These are phyloP conservation scores for Hypholoma fasciculare DNA, from an alignment of 768 basidiomycete genomes.

Conservation along the genomic window DNA sequence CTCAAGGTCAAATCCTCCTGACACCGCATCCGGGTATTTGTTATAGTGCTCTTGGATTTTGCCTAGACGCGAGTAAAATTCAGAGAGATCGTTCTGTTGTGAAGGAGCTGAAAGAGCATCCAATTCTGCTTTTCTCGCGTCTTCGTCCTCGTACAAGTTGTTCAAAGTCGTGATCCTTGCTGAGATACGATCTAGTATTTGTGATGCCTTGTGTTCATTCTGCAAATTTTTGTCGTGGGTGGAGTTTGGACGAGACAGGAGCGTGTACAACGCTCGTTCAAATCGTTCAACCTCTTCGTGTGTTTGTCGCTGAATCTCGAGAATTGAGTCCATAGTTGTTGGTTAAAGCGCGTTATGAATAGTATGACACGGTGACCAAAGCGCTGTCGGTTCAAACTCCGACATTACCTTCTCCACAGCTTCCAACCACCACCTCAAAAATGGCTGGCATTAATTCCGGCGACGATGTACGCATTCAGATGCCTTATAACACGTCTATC, in stretches of 20 bases:
- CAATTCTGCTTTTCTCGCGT: constrained; percentile 67
- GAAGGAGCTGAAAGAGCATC: constrained; percentile 58
- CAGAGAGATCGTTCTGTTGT: constrained; percentile 75
- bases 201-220: constrained; percentile 86
- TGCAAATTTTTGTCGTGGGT: constrained; percentile 67
- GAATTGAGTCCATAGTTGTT: constrained; percentile 79
- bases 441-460: constrained; percentile 85
- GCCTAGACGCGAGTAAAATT: constrained; percentile 95
- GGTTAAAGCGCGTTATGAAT: constrained; percentile 5
- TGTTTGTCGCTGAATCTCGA: constrained; percentile 92
- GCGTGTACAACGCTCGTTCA: constrained; percentile 81
- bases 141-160: constrained; percentile 76
- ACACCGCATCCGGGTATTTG: constrained; percentile 89
- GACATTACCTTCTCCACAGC: constrained; percentile 31
- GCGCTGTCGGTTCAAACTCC: constrained; percentile 54
- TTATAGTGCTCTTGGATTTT: constrained; percentile 96
- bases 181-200: constrained; percentile 84
- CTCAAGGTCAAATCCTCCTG: constrained; percentile 82
- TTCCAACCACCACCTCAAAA: constrained; percentile 41
- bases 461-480: constrained; percentile 65
- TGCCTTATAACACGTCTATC: constrained; percentile 13
- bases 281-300: constrained; percentile 96
- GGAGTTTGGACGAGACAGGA: constrained; percentile 68
- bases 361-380: constrained; percentile 7
- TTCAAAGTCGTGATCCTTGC: constrained; percentile 66